Conservation (phyloP, 805 yeast genomes). For the Barnettozyma botsteinii region DNA sequence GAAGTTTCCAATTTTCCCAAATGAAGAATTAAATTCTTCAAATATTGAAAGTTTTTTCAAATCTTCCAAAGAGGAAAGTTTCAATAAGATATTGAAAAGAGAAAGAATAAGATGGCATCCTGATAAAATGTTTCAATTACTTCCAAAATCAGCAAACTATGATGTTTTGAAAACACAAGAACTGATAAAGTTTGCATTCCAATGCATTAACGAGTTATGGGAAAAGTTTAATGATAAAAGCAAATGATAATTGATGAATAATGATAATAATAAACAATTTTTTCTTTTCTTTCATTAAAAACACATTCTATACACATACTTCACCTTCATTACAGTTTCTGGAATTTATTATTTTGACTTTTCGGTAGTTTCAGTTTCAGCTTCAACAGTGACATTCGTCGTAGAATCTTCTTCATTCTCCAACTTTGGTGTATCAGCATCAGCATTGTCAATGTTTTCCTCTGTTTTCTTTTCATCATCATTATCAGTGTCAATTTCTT, state of each 20-base stretch:
- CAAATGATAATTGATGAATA: neutral
- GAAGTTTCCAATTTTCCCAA: conserved; percentile 27
- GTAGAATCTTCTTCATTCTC: conserved; percentile 5
- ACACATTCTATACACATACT: neutral
- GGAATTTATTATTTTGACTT: neutral
- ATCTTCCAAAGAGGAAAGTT: conserved; percentile 4
- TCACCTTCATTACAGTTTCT: neutral
- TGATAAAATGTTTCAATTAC: conserved; percentile 44
- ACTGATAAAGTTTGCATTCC: conserved; percentile 37
- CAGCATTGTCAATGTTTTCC: conserved; percentile 8
- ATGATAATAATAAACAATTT: neutral
- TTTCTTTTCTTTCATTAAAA: neutral
- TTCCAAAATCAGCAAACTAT: conserved; percentile 12
- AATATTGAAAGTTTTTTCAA: conserved; percentile 16
- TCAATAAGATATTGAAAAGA: conserved; percentile 27
- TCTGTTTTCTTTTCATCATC: conserved; percentile 14
- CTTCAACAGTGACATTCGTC: conserved; percentile 1
- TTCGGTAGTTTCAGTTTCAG: conserved; percentile 1
- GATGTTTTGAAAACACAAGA: conserved; percentile 13
- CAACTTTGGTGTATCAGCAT: conserved; percentile 6
- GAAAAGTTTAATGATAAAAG: too few relatives aligned
- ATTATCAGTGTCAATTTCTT: conserved; percentile 26
- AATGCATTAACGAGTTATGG: conserved; percentile 36
- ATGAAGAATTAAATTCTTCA: conserved; percentile 21
- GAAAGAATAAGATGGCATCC: conserved; percentile 72